Percentiles rank a stretch among this genome's conserved stretches.
These are phyloP conservation scores for Microthlaspi erraticum DNA, from an alignment of 345 rosid genomes.

Conservation along the genomic window DNA sequence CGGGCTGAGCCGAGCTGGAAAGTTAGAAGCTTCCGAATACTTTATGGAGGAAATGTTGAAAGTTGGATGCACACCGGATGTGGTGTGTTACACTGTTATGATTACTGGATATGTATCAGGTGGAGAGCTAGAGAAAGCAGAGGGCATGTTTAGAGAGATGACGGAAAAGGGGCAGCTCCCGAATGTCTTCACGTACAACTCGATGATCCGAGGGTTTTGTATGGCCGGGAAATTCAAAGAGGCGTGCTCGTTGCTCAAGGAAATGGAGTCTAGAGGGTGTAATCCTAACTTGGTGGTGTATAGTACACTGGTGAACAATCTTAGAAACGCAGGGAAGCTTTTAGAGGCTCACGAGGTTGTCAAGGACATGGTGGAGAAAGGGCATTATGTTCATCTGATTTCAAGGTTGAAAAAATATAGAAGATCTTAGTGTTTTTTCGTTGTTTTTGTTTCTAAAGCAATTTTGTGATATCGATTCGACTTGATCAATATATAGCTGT, in stretches of 20 bases:
- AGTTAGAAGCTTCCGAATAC: slow-evolving; percentile 78
- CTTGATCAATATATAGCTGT: slow-evolving; percentile 7
- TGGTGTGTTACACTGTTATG: slow-evolving; percentile 86
- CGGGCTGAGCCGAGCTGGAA: slow-evolving; percentile 88
- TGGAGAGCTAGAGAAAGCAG: slow-evolving; percentile 76
- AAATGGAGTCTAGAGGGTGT: slow-evolving; percentile 88
- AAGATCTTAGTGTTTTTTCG: slow-evolving; percentile 34
- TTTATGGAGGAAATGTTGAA: slow-evolving; percentile 80
- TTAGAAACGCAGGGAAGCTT: slow-evolving; percentile 73
- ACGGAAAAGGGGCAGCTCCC: slow-evolving; percentile 68
- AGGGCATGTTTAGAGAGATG: slow-evolving; percentile 74
- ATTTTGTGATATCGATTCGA: slow-evolving; percentile 8
- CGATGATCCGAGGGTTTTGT: slow-evolving; percentile 88
- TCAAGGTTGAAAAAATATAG: slow-evolving; percentile 43
- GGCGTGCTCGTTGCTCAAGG: slow-evolving; percentile 71
- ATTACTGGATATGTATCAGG: slow-evolving; percentile 72
- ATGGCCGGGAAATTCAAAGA: slow-evolving; percentile 72
- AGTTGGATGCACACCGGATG: slow-evolving; percentile 74
- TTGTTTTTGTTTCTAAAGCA: neutral
- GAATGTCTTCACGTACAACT: slow-evolving; percentile 79
- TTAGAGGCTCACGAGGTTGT: slow-evolving; percentile 73
- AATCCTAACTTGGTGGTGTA: slow-evolving; percentile 86
- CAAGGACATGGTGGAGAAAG: slow-evolving; percentile 71
- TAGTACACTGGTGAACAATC: slow-evolving; percentile 68
- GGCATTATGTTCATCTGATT: slow-evolving; percentile 60